Evolutionary conservation across 495 filamentous ascomycete species (phyloP), one percentile per base, ranked within the genome.

Genomic region (Stereocaulon alpinum): DNA sequence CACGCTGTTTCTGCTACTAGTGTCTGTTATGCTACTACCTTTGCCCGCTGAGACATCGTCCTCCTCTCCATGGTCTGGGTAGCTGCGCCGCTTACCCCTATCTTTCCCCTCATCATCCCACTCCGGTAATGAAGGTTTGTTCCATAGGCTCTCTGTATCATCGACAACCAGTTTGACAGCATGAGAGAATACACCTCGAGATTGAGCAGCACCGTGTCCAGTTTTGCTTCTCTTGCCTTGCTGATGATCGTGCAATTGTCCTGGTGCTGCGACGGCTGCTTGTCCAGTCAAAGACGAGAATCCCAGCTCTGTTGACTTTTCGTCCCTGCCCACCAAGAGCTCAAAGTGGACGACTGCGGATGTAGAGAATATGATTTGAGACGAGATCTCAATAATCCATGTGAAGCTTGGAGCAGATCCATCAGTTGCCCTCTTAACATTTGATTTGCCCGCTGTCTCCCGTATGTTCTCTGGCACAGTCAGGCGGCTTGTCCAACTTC

Each of bases 311-410:
- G 96, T 63, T 43, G 87, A 88, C 64, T 85, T 88, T 67, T 91
- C 86, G 70, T 98, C 91, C 37, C 92, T 81, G 22, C 85, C 86
- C 44, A 97, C 80, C 53, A 96, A 65, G 17, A 98, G 68, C 70
- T 97, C 93, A 69, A 89, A 98, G 62, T 86, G 82, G n/a, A 97
- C 91, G 1, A 86, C 84, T 6, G 92, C 93, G 37, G 85, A 88
- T 34, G 77, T 79, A 10, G 91, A 96, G 66, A 98, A 98, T 43
- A 98, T 80, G 44, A 95, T 86, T 72, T 98, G 93, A 3, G 87
- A 91, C 34, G 89, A 72, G 18, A 98, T 83, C 73, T 98, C 93
- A 43, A 98, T 82, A 30, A 96, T 74, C 94, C 94, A 98, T 2
- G 86, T 87, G 45, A 86, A 79, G 55, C 80, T 84, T 6, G 65